Base-by-base conservation (phyloP, 176 grass and related monocot genomes). In the Juncus inflexus region DNA sequence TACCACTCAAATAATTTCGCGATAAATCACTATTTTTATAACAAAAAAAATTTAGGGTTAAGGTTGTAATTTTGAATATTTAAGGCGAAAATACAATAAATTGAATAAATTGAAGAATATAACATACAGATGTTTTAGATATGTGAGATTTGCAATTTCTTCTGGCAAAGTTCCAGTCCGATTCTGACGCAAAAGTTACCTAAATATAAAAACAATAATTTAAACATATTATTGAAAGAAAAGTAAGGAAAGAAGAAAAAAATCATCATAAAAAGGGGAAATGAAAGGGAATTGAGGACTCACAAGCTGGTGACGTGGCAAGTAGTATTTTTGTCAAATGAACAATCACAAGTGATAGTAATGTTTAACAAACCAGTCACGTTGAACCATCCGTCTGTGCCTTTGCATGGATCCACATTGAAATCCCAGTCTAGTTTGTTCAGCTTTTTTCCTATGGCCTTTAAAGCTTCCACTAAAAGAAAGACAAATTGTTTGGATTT, bases 391-490 rank as follows among this genome's bases (percentile, higher is more conserved):
- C 62, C 72, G 77, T 60, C 75, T 61, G 77, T 72, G 5, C 61
- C 51, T 55, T 60, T 52, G 70, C 87, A 84, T 42, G 87, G 87
- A 83, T 87, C 60, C 51, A 91, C 70, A 65, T 49, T 91, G 69
- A 91, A 91, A 65, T 91, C 76, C 83, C 77, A 91, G 70, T 87
- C 80, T n/a, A 35, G 70, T 51, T 87, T 91, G 47, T 84, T 84
- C 62, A 91, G 69, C 61, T 81, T 91, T 43, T 0, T 58, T 39
- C 77, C 88, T 78, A 91, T 87, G 49, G 39, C 77, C 67, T 67
- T 86, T 52, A 91, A 77, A 81, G 83, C 80, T 81, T 91, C 70
- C 41, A 91, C 88, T 91, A 63, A 51, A 87, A 79, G 64, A 65
- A 65, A 10, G 42, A 55, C 36, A 56, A 71, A 40, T 12, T 71